Base-by-base conservation (phyloP, 2,329 filamentous ascomycete genomes). In the Calonectria pauciramosa region DNA sequence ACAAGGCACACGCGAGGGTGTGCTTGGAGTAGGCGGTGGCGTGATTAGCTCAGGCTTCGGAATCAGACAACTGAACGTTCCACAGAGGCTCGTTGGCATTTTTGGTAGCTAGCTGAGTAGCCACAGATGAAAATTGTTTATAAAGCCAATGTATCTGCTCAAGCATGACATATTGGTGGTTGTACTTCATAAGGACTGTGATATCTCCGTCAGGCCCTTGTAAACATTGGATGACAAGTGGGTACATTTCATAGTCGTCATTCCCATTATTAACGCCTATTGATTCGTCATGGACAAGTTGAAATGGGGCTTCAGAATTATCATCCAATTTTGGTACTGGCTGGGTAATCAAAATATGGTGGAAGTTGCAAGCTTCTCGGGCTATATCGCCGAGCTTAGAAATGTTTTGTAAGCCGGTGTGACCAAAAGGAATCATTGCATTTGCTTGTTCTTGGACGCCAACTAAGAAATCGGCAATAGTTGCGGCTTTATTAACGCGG, bases 321-420 rank as follows among this genome's bases (percentile, higher is more conserved):
- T 60, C 32, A 3, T 38, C 16, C 32, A 13, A 9, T 10, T 60
- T 38, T 26, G 54, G n/a, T 26, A 34, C 23, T 60, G 64, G 64
- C 14, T 70, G 68, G 18, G 49, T 70, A n/a, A 70, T 59, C 10
- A 70, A 23, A 41, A 70, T 34, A 30, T 49, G 59, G 1, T 34
- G 32, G 32, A 70, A 70, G 41, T 70, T 54, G 30, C 68, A 70
- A 6, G 68, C 68, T 49, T 70, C 41, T 6, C 20, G 28, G 13
- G 56, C 30, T 30, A 28, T 59, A 8, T 23, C 20, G 13, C 54
- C 51, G 56, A 70, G 30, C 14, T 23, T 63, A 9, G 68, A 49
- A n/a, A 70, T 64, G 16, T 64, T 70, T 10, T 52, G 68, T 4
- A 70, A 26, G 28, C 54, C 68, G 14, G 26, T 51, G 20, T 70